Base-by-base conservation (phyloP, 768 basidiomycete species). In the Trametopsis cervina region DNA sequence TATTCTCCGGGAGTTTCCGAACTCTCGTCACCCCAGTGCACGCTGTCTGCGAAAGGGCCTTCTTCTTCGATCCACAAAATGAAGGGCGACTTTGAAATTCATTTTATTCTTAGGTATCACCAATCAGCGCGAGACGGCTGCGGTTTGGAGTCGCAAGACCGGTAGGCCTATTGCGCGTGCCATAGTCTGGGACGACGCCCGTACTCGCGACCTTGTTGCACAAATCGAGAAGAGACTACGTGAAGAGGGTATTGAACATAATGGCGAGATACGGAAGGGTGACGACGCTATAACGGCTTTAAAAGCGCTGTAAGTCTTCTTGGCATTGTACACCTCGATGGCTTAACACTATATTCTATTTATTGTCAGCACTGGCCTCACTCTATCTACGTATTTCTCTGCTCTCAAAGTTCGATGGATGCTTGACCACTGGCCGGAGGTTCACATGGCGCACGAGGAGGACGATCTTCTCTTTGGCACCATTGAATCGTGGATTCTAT, bases 381-480 rank as follows among this genome's bases (percentile, higher is more conserved):
- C 87, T n/a, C 74, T 97, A 6, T 96, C 94, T 13, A 97, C 95
- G 0, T 99, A 99, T 69, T 99, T 99, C 69, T 96, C 94, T 20
- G 95, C 86, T 15, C 85, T 96, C 64, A 97, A 97, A 68, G 74
- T 96, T 53, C 80, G 88, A 40, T 99, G 95, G 95, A 91, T 99
- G 87, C 80, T 95, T 52, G 88, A 95, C 63, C 81, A 97, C 61
- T 67, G 85, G 59, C 73, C 76, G 3, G 78, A 81, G 24, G 91
- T 98, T 46, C 66, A 73, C 26, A 72, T 76, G 37, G 94, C 95
- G 0, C 84, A 93, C 60, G 80, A 85, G 29, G 67, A 77, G 33
- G 90, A 91, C 64, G 77, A 89, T 50, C 75, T 98, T 11, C 69
- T 84, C 18, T 93, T 97, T 60, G 96, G 96, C 21, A 99, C 96